Conservation (phyloP, 2,329 filamentous ascomycete species). For the Alternaria consortialis region DNA sequence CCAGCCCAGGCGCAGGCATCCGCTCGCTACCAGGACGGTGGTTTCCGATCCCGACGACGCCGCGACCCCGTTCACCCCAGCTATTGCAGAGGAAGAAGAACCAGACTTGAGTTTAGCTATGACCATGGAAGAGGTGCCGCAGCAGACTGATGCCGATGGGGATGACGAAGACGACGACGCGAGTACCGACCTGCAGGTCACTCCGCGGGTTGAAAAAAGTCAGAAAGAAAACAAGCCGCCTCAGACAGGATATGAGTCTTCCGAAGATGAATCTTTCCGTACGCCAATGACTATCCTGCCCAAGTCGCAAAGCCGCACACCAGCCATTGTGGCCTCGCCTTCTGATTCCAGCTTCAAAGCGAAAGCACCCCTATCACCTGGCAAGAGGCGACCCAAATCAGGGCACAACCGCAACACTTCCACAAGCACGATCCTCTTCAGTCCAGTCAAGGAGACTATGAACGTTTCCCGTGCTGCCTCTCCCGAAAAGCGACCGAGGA, state of each 20-base stretch:
- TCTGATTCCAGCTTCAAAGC: conserved; percentile 47
- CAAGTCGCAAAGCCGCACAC: conserved; percentile 38
- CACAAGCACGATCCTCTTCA: conserved; percentile 84
- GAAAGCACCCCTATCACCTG: conserved; percentile 43
- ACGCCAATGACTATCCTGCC: conserved; percentile 51
- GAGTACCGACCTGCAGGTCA: conserved; percentile 38
- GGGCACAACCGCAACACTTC: conserved; percentile 78
- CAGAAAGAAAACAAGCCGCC: conserved; percentile 41
- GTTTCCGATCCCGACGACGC: conserved; percentile 65
- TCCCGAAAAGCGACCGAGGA: conserved; percentile 40
- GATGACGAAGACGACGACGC: conserved; percentile 76
- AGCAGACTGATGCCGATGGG: conserved; percentile 82
- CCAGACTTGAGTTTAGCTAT: conserved; percentile 49
- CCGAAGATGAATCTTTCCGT: conserved; percentile 55
- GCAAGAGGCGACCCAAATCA: conserved; percentile 36
- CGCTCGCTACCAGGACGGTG: conserved; percentile 63
- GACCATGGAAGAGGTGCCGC: conserved; percentile 56
- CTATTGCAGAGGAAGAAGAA: conserved; percentile 59
- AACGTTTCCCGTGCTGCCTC: conserved; percentile 47
- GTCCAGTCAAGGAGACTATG: conserved; percentile 63
- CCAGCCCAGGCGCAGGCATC: conserved; percentile 52
- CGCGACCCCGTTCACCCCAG: conserved; percentile 41
- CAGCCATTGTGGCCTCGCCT: conserved; percentile 32
- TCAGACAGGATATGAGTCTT: conserved; percentile 44
- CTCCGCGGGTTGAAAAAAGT: conserved; percentile 24